Percentiles rank a stretch among this genome's conserved stretches.
Evolutionary conservation across 257 asterid species (phyloP).

Genomic region (Ilex asprella): DNA sequence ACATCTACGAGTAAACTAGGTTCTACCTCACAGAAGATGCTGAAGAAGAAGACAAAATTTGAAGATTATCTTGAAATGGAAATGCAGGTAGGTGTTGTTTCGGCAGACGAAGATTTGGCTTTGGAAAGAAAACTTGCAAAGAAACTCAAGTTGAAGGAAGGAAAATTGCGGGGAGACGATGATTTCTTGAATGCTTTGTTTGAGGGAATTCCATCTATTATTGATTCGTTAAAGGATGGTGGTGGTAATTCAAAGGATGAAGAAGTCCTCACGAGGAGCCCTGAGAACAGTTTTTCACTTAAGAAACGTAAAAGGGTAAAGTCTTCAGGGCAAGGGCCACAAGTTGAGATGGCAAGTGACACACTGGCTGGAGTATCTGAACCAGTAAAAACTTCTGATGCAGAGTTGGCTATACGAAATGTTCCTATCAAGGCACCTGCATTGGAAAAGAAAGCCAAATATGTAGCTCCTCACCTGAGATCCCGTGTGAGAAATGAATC

Average conservation of each 20-base stretch:
- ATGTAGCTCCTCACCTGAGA: slow-evolving; percentile 72
- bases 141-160: slow-evolving; percentile 72
- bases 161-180: slow-evolving; percentile 42
- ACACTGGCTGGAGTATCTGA: slow-evolving; percentile 19
- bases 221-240: slow-evolving; percentile 27
- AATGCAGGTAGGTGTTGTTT: slow-evolving; percentile 26
- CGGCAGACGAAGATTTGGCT: slow-evolving; percentile 47
- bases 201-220: slow-evolving; percentile 51
- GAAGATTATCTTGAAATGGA: slow-evolving; percentile 54
- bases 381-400: slow-evolving; percentile 15
- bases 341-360: slow-evolving; percentile 14
- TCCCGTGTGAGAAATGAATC: slow-evolving; percentile 48
- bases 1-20: not conserved
- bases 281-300: slow-evolving; percentile 8
- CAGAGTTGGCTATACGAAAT: slow-evolving; percentile 18
- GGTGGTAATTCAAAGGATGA: slow-evolving; percentile 12
- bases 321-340: slow-evolving; percentile 22
- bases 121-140: slow-evolving; percentile 70
- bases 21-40: slow-evolving; percentile 18
- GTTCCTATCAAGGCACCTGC: slow-evolving; percentile 20
- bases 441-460: slow-evolving; percentile 24
- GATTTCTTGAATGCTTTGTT: slow-evolving; percentile 55
- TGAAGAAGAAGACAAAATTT: slow-evolving; percentile 41
- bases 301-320: slow-evolving; percentile 9
- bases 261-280: not conserved